These are phyloP conservation scores for Prosopis cineraria DNA, from an alignment of 306 rosid genomes.

Conservation along the genomic window DNA sequence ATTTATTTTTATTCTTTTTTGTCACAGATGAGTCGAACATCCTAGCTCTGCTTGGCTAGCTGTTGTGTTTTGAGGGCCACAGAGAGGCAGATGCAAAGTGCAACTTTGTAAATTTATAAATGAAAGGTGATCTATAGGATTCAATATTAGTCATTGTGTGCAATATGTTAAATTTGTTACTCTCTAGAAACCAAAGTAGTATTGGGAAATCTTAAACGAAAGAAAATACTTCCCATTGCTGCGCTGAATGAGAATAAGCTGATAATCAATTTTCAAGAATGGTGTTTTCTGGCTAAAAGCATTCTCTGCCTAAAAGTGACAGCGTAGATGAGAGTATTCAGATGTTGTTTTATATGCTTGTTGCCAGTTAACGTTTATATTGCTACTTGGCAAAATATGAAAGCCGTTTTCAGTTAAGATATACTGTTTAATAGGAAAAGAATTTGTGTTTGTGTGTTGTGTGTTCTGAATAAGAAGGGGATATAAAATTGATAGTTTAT, in stretches of 20 bases:
- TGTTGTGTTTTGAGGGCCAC: background rate
- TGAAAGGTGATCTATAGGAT: background rate
- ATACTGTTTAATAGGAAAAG: background rate
- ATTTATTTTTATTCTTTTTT: no score
- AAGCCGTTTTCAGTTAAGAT: background rate
- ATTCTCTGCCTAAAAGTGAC: background rate
- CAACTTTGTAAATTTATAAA: background rate
- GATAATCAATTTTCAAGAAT: background rate
- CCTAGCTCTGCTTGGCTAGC: background rate
- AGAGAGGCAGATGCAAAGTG: background rate
- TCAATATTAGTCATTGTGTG: background rate
- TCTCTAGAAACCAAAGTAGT: background rate
- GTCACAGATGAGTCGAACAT: background rate
- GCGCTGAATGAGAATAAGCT: background rate
- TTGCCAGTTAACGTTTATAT: background rate
- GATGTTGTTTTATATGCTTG: background rate
- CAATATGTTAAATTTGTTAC: background rate
- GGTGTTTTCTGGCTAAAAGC: background rate
- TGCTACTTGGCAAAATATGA: background rate
- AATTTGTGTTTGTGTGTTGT: background rate
- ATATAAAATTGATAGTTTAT: background rate
- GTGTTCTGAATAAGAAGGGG: background rate
- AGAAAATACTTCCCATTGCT: background rate
- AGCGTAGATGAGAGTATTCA: background rate
- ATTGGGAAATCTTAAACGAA: background rate